These are phyloP conservation scores for Termitomyces eurrhizus DNA, from an alignment of 768 basidiomycete species.

Conservation along the genomic window DNA sequence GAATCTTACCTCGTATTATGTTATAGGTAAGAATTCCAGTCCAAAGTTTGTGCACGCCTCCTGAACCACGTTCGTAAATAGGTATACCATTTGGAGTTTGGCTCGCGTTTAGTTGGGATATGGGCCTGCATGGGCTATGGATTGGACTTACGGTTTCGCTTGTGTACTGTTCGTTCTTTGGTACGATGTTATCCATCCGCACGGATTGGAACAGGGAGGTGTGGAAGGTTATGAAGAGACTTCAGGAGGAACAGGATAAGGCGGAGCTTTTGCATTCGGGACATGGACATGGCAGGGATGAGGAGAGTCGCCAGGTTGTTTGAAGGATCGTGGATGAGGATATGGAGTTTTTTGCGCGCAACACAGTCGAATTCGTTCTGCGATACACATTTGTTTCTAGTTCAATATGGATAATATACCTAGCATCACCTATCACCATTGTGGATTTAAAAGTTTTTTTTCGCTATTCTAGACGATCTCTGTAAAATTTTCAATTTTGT, in stretches of 20 bases:
- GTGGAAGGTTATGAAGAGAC: conserved; percentile 49
- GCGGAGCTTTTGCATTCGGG: background rate
- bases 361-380: background rate
- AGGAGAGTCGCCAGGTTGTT: background rate
- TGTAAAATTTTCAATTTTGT: background rate
- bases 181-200: conserved; percentile 48
- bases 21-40: conserved; percentile 44
- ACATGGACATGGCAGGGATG: conserved; percentile 2
- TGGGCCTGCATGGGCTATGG: conserved; percentile 78
- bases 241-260: conserved; percentile 45
- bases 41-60: background rate
- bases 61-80: conserved; percentile 16
- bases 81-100: conserved; percentile 84
- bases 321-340: background rate
- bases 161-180: conserved; percentile 50
- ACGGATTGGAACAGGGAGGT: conserved; percentile 75
- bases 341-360: background rate
- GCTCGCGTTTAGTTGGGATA: conserved; percentile 59
- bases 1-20: conserved; percentile 80
- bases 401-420: background rate
- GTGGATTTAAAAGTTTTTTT: background rate
- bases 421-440: background rate
- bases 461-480: background rate
- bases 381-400: too few species aligned
- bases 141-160: conserved; percentile 72